Conservation (phyloP, 352 stramenopile species). For the Phytopythium kandeliae region DNA sequence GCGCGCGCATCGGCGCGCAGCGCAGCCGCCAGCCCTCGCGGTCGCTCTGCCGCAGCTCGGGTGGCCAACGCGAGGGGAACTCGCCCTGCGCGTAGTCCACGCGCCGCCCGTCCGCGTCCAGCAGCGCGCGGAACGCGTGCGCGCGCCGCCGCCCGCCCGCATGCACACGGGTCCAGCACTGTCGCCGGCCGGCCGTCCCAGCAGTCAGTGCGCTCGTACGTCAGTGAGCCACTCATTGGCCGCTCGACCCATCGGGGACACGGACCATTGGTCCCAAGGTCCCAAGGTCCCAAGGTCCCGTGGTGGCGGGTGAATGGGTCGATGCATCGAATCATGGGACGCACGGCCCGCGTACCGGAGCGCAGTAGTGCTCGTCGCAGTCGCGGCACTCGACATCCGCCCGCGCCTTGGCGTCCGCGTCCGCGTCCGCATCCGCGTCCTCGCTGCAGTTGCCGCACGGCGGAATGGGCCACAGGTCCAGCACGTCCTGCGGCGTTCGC, state of each 20-base stretch:
- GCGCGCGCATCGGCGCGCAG: conserved; percentile 35
- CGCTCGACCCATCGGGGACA: too few relatives aligned
- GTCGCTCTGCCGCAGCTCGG: conserved; percentile 88
- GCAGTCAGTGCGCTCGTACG: too few relatives aligned
- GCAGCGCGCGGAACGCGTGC: conserved; percentile 86
- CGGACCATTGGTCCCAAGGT: too few relatives aligned
- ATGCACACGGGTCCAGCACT: conserved; percentile 88
- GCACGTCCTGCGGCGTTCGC: conserved; percentile 85
- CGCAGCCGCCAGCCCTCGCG: conserved; percentile 73
- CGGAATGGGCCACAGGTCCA: conserved; percentile 87
- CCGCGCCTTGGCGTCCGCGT: conserved; percentile 4
- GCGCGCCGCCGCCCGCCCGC: conserved; percentile 63
- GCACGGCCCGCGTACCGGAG: conserved; percentile 23
- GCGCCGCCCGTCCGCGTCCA: conserved; percentile 88
- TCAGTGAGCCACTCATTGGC: too few relatives aligned
- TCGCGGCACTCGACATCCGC: conserved; percentile 83
- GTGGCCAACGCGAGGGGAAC: conserved; percentile 87
- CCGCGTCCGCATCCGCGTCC: conserved; percentile 9
- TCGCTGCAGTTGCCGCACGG: conserved; percentile 88
- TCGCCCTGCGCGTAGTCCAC: conserved; percentile 90
- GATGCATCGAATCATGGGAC: too few relatives aligned
- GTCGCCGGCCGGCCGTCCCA: too few relatives aligned
- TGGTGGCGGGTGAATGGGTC: too few relatives aligned
- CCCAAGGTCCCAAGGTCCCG: too few relatives aligned
- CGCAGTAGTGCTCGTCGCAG: conserved; percentile 89